Conservation (phyloP, 441 rosid genomes). For the Biscutella auriculata region DNA sequence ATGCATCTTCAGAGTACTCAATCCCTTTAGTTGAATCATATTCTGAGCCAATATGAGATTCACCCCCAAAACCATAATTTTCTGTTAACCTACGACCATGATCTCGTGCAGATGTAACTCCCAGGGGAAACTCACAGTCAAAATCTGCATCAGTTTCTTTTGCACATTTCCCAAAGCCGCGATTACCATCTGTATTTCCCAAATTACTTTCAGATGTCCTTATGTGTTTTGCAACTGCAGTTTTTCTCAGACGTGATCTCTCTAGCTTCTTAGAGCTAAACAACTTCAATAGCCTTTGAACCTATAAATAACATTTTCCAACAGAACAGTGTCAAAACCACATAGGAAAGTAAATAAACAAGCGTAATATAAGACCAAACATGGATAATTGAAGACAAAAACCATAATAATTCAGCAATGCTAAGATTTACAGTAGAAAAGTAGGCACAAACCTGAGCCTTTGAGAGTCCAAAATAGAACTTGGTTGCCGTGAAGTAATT, state of each 20-base stretch:
- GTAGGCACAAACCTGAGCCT: conserved; percentile 39
- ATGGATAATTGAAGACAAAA: not conserved
- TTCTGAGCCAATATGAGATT: conserved; percentile 8
- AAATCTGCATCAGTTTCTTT: not conserved
- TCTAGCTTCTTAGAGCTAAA: conserved; percentile 31
- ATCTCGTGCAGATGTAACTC: conserved; percentile 12
- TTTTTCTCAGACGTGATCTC: conserved; percentile 5
- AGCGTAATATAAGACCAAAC: not conserved
- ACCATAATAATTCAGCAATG: not conserved
- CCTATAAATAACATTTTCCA: conserved; percentile 26
- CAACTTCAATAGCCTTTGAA: conserved; percentile 31
- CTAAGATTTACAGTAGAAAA: not conserved
- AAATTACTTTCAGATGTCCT: conserved; percentile 2
- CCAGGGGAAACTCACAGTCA: conserved; percentile 6
- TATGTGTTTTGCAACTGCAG: not conserved
- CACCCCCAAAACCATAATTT: conserved; percentile 10
- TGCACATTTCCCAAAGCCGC: not conserved
- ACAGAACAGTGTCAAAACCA: not conserved
- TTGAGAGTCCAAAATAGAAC: conserved; percentile 60
- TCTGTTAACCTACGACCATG: conserved; percentile 10
- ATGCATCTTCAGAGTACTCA: conserved; percentile 15
- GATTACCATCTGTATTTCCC: conserved; percentile 12
- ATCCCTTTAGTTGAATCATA: not conserved
- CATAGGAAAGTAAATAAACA: not conserved
- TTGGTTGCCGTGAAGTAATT: conserved; percentile 42